Base-by-base conservation (phyloP, 2,329 filamentous ascomycete genomes). In the Falciphora oryzae region DNA sequence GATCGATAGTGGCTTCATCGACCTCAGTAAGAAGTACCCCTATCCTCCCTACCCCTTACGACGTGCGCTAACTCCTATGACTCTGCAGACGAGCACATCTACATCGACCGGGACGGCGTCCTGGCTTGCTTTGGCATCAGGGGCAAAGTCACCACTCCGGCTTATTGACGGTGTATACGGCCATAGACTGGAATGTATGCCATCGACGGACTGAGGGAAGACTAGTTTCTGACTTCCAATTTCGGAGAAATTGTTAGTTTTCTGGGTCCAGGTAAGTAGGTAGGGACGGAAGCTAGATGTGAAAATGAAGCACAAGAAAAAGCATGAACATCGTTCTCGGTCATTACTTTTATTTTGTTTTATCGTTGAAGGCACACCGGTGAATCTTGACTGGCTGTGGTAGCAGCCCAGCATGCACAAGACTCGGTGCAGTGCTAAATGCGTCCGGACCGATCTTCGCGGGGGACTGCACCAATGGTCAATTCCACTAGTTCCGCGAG, bases 51-150 rank as follows among this genome's bases (percentile, higher is more conserved):
- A 4, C 4, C 16, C 8, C 38, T 11, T 18, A 11, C 10, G 10
- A 6, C 5, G 16, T 18, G 18, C 14, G 3, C 25, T 31, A 14
- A 58, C 57, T 7, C 8, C 8, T 29, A 8, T 16, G 27, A 2
- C 27, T 58, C 27, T 29, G 6, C 18, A 58, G 25, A 28, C 27
- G 57, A 58, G 57, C 25, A 58, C 29, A 27, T 58, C 8, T 28
- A 58, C 57, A 5, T 58, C 25, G 57, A 58, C 57, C 18, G 5
- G 1, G 29, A 22, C 22, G 57, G 25, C 13, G 27, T 29, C 25
- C n/a, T 58, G 27, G 57, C 27, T 11, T 58, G 57, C n/a, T 58
- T 58, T 58, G 57, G 57, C 25, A 58, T 27, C 14, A 58, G 27
- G 56, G 56, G 10, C 56, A 57, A 5, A 28, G 27, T 25, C 10